These are phyloP conservation scores for Ascochyta fabae DNA, from an alignment of 2,329 filamentous ascomycete genomes.

Conservation along the genomic window DNA sequence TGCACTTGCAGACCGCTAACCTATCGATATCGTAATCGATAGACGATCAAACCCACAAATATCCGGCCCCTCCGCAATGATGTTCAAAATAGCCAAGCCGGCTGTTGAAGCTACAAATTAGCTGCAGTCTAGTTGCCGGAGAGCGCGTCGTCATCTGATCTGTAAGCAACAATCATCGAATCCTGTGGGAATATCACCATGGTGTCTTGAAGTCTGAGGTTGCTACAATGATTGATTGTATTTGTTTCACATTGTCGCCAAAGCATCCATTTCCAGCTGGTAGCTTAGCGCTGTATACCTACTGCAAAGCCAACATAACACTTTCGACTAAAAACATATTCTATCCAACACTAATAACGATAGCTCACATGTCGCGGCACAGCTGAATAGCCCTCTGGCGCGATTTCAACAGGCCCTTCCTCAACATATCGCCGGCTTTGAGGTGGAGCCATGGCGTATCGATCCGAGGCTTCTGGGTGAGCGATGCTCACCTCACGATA, in stretches of 20 bases:
- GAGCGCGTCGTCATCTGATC: neutral
- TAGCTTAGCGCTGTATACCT: neutral
- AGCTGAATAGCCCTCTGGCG: conserved; percentile 37
- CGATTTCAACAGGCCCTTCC: conserved; percentile 40
- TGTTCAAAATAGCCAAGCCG: conserved; percentile 9
- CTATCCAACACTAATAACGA: conserved; percentile 37
- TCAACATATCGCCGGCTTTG: conserved; percentile 51
- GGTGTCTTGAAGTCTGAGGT: no score
- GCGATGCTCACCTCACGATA: conserved; percentile 52
- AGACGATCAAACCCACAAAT: conserved; percentile 14
- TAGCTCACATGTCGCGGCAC: conserved; percentile 45
- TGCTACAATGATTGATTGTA: neutral
- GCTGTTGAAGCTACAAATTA: conserved; percentile 3
- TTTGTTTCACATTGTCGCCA: neutral
- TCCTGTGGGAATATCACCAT: neutral
- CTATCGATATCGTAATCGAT: conserved; percentile 17
- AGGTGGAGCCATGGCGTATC: conserved; percentile 39
- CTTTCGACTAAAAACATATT: neutral
- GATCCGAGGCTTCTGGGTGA: conserved; percentile 43
- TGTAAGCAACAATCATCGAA: conserved; percentile 2
- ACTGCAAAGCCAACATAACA: neutral
- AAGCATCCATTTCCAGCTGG: neutral
- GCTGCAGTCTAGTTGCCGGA: conserved; percentile 11
- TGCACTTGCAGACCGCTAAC: neutral
- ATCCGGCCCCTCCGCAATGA: conserved; percentile 14